A percentile compares a stretch with the other conserved stretches of the same genome.
Evolutionary conservation across 202 grass and related monocot genomes (phyloP).

Genomic region (Eragrostis tef): DNA sequence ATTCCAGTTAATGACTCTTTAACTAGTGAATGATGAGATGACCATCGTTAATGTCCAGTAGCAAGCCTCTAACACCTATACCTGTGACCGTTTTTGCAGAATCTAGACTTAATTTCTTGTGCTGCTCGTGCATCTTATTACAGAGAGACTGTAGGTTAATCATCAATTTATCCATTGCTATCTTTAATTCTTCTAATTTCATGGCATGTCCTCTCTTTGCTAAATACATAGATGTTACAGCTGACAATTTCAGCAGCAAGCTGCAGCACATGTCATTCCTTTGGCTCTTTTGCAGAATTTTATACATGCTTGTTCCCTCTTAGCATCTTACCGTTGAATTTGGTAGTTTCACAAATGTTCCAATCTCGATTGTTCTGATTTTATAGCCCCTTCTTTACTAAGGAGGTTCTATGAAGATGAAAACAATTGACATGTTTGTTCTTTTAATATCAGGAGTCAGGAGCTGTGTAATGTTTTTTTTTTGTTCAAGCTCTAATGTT

Average conservation of each 20-base stretch:
- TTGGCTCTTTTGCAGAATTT: not conserved
- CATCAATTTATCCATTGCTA: not conserved
- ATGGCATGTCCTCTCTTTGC: not conserved
- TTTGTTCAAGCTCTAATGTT: not conserved
- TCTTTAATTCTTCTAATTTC: not conserved
- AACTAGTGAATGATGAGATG: not conserved
- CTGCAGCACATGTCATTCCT: not conserved
- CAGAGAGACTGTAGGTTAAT: slow-evolving; percentile 26
- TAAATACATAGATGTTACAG: not conserved
- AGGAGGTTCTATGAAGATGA: not conserved
- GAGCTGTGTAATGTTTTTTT: not conserved
- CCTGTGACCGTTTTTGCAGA: not conserved
- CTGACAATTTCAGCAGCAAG: not conserved
- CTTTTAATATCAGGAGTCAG: not conserved
- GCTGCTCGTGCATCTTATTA: not conserved
- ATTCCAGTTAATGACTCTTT: not conserved
- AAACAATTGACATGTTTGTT: not conserved
- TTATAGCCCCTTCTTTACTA: not conserved
- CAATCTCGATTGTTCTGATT: not conserved
- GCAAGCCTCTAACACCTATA: not conserved
- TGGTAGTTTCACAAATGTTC: slow-evolving; percentile 15
- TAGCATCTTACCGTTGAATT: not conserved
- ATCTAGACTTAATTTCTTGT: not conserved
- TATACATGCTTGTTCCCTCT: not conserved
- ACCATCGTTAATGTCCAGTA: too few relatives aligned